phyloP scores from a whole-genome alignment of 2,329 filamentous ascomycete species.

The Sporothrix pallida region DNA sequence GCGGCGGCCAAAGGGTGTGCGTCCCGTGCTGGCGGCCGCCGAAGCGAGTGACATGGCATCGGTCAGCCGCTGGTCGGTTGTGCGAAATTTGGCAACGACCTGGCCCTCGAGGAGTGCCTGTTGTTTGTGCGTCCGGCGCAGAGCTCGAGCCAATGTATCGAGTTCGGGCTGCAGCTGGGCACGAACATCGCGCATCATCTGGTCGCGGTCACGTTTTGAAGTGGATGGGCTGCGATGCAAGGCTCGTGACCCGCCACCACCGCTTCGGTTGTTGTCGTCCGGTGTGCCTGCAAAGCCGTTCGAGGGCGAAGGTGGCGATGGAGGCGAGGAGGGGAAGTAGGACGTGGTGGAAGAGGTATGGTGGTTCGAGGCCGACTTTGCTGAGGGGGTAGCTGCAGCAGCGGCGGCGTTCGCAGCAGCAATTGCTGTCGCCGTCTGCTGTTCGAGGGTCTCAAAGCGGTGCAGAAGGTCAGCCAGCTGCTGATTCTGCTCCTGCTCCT shows the following conservation, averaged over 20 bases:
- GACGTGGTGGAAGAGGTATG: background rate
- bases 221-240: constrained; percentile 38
- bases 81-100: constrained; percentile 74
- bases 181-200: constrained; percentile 62
- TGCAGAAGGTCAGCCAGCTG: constrained; percentile 62
- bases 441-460: constrained; percentile 74
- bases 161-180: constrained; percentile 77
- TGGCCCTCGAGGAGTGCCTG: constrained; percentile 75
- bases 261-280: background rate
- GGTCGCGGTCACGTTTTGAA: constrained; percentile 32
- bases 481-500: constrained; percentile 46
- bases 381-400: background rate
- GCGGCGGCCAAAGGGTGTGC: constrained; percentile 42
- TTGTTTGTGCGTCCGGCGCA: constrained; percentile 90
- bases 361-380: background rate
- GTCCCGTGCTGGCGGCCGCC: constrained; percentile 68
- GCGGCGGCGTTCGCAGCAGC: background rate
- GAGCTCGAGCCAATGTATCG: constrained; percentile 84
- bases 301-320: constrained; percentile 13
- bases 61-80: constrained; percentile 72
- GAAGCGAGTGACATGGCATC: constrained; percentile 79
- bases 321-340: constrained; percentile 19
- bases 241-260: background rate
- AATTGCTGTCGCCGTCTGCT: constrained; percentile 41
- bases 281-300: constrained; percentile 1